phyloP scores from a whole-genome alignment of 83 land plant genomes.

The Picea abies region DNA sequence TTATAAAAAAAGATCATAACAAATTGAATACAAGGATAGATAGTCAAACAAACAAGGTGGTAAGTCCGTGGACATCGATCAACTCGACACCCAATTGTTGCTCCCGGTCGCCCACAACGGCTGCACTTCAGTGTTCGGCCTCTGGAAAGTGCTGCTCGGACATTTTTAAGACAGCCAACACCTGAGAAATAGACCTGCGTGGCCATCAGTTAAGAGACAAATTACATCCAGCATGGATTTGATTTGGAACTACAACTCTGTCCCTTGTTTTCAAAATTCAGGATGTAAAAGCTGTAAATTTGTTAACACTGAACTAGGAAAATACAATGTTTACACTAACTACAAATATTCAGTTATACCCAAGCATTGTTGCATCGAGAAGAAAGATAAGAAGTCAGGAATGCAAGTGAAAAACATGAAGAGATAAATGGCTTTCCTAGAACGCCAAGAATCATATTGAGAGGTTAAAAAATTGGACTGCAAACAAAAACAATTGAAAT shows the following conservation, averaged over 20 bases:
- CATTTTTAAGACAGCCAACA: constrained; percentile 85
- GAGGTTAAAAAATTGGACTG: too few species aligned
- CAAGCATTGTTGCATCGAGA: background rate
- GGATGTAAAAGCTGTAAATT: background rate
- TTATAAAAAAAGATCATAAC: background rate
- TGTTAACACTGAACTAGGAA: background rate
- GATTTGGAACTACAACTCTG: background rate
- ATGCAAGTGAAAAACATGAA: background rate
- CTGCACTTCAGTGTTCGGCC: constrained; percentile 88
- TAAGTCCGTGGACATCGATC: constrained; percentile 95
- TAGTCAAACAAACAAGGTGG: constrained; percentile 68
- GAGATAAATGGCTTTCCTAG: background rate
- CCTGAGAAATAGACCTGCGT: constrained; percentile 97
- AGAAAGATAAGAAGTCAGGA: background rate
- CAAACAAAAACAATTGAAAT: background rate
- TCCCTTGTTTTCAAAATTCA: background rate
- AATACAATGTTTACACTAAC: background rate
- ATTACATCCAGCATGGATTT: constrained; percentile 1
- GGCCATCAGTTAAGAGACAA: background rate
- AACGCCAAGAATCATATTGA: background rate
- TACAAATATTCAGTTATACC: background rate
- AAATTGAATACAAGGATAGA: constrained; percentile 8
- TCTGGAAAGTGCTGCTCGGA: constrained; percentile 89
- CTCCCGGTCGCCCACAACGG: constrained; percentile 92
- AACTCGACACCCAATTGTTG: constrained; percentile 98